Conservation (phyloP, 2,329 filamentous ascomycete species). For the Phaeosphaeriaceae sp. region DNA sequence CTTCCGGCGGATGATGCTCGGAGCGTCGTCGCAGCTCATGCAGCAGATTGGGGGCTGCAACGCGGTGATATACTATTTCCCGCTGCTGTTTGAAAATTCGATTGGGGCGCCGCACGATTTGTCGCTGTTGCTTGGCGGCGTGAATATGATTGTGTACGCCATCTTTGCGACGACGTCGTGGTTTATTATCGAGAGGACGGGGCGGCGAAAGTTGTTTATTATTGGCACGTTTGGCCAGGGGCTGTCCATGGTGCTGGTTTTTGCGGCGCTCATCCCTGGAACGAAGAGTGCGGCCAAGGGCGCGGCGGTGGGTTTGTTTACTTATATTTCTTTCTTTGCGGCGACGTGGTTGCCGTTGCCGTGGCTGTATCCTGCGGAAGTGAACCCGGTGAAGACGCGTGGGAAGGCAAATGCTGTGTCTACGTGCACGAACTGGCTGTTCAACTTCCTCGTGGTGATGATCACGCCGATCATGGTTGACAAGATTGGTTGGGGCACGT, state of each 20-base stretch:
- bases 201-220: slow-evolving; percentile 52
- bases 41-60: slow-evolving; percentile 45
- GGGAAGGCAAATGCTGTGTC: slow-evolving; percentile 61
- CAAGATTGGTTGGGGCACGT: slow-evolving; percentile 46
- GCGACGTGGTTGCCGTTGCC: slow-evolving; percentile 68
- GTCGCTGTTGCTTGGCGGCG: slow-evolving; percentile 52
- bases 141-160: slow-evolving; percentile 64
- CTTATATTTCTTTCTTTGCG: slow-evolving; percentile 71
- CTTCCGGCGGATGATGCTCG: slow-evolving; percentile 68
- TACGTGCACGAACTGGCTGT: slow-evolving; percentile 60
- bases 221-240: slow-evolving; percentile 58
- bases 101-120: slow-evolving; percentile 56
- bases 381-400: slow-evolving; percentile 60
- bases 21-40: slow-evolving; percentile 54
- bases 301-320: slow-evolving; percentile 66
- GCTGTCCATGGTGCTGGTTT: slow-evolving; percentile 58
- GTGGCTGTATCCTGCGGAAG: slow-evolving; percentile 60
- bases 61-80: slow-evolving; percentile 54
- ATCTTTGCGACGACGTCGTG: slow-evolving; percentile 65
- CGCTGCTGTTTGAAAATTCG: slow-evolving; percentile 53
- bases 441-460: slow-evolving; percentile 53
- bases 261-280: slow-evolving; percentile 47
- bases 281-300: slow-evolving; percentile 48
- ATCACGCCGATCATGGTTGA: slow-evolving; percentile 52
- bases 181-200: slow-evolving; percentile 70